phyloP scores from a whole-genome alignment of 148 eudicot genomes.

The Cornus kousa region DNA sequence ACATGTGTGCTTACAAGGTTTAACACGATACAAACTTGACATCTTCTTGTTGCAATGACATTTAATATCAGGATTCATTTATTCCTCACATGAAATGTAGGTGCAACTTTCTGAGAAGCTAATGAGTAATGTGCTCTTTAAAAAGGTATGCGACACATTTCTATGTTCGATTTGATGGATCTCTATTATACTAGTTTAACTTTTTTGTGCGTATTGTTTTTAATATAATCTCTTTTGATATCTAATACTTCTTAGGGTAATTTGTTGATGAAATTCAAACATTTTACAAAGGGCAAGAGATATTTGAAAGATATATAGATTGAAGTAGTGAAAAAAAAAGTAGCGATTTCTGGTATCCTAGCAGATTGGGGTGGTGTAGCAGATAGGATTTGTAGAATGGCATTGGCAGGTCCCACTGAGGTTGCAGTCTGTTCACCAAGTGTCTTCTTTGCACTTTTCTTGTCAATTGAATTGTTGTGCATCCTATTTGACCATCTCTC shows the following conservation, averaged over 20 bases:
- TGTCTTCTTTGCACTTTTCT: no score
- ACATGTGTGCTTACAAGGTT: conserved; percentile 98
- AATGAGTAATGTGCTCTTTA: conserved; percentile 91
- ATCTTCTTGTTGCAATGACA: conserved; percentile 2
- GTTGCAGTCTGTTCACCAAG: no score
- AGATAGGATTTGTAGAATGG: no score
- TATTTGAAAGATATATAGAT: neutral
- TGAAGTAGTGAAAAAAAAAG: neutral
- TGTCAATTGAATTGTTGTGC: no score
- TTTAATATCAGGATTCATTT: conserved; percentile 11
- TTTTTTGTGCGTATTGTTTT: neutral
- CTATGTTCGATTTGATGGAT: neutral
- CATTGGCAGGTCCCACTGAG: no score
- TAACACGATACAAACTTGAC: neutral
- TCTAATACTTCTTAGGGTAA: neutral
- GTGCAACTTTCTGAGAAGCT: conserved; percentile 96
- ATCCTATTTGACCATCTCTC: no score
- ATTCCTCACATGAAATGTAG: conserved; percentile 30
- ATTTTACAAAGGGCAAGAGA: neutral
- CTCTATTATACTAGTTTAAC: neutral
- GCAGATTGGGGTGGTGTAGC: no score
- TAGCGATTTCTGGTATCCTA: neutral
- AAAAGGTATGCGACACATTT: conserved; percentile 54
- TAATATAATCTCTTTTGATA: neutral
- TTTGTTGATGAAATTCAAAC: neutral